phyloP scores from a whole-genome alignment of 208 protist genomes.

The Naegleria lovaniensis region DNA sequence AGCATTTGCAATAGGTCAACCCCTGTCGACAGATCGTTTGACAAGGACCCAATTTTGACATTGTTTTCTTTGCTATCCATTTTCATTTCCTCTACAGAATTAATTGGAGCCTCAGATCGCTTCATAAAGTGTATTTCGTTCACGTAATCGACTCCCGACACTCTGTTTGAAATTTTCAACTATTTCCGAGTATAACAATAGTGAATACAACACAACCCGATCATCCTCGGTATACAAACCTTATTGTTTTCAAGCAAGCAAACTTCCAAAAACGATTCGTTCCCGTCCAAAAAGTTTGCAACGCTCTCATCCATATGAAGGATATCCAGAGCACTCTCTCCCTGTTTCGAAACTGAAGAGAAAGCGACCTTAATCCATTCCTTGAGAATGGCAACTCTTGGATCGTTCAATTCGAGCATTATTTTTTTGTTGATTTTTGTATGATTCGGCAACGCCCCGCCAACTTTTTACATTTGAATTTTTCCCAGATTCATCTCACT shows the following conservation, averaged over 20 bases:
- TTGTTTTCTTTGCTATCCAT: neutral
- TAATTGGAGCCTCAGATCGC: neutral
- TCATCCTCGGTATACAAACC: neutral
- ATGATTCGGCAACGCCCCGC: no score
- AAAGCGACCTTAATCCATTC: neutral
- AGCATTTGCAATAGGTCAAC: neutral
- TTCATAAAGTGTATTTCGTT: neutral
- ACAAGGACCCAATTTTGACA: neutral
- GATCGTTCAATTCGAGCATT: neutral
- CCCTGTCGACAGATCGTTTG: neutral
- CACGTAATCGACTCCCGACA: neutral
- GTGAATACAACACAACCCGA: neutral
- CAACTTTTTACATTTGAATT: no score
- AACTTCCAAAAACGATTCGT: neutral
- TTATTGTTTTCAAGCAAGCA: neutral
- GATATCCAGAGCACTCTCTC: neutral
- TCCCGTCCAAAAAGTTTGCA: neutral
- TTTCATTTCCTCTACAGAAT: neutral
- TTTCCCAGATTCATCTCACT: no score
- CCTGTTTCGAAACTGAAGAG: neutral
- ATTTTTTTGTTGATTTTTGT: neutral
- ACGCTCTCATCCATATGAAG: conserved; percentile 1
- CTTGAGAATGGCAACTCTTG: neutral
- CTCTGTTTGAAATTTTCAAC: neutral
- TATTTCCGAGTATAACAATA: neutral